Conservation (phyloP, 306 rosid genomes). For the Malus fusca region DNA sequence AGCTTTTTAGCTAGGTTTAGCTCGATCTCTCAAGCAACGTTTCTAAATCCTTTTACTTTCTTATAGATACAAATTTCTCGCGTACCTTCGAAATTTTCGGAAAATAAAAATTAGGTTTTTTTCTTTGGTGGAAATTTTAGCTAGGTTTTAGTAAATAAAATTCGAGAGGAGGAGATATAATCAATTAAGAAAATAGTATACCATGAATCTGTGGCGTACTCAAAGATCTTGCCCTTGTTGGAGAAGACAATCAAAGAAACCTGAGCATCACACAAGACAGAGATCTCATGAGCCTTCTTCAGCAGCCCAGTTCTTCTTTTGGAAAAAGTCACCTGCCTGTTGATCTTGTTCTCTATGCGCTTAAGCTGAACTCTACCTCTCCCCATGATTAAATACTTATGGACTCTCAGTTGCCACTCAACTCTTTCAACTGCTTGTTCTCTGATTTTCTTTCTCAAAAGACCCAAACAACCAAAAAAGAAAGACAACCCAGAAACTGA, state of each 20-base stretch:
- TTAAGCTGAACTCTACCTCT: conserved; percentile 90
- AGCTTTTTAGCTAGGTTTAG: not conserved
- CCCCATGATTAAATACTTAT: conserved; percentile 41
- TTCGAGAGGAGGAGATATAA: not conserved
- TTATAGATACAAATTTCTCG: no score
- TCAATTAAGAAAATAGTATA: conserved; percentile 1
- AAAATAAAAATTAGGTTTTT: not conserved
- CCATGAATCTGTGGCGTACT: conserved; percentile 87
- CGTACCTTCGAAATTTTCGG: not conserved
- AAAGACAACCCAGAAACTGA: conserved; percentile 5
- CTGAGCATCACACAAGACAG: conserved; percentile 94
- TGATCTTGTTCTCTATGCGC: conserved; percentile 88
- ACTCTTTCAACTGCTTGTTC: not conserved
- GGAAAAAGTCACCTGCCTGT: conserved; percentile 80
- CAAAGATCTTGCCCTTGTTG: conserved; percentile 79
- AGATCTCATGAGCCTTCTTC: conserved; percentile 92
- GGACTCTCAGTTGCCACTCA: not conserved
- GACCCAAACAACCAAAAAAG: conserved; percentile 24
- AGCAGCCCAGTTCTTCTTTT: conserved; percentile 76
- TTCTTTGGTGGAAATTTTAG: not conserved
- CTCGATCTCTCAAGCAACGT: not conserved
- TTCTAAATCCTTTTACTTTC: not conserved
- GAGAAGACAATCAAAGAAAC: conserved; percentile 88
- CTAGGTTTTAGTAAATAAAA: not conserved
- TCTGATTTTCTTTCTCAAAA: conserved; percentile 10